Percentiles rank a stretch among this genome's conserved stretches.
Conservation (phyloP, 768 basidiomycete species). For the Rossbeevera mucosa region DNA sequence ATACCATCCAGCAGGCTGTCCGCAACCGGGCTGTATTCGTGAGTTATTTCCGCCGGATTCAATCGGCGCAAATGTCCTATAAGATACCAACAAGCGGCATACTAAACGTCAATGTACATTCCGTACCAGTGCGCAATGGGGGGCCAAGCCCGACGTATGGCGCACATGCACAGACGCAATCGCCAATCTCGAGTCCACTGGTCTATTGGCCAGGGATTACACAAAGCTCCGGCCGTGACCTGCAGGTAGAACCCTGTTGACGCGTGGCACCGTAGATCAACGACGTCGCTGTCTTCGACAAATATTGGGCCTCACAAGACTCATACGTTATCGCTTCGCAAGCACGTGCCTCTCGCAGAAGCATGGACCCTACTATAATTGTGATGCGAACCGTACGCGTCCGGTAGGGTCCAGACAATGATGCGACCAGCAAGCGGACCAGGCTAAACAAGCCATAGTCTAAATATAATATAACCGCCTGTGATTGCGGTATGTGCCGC, state of each 20-base stretch:
- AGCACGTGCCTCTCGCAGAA: slow-evolving; percentile 4
- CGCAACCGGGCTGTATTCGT: slow-evolving; percentile 4
- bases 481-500: no score
- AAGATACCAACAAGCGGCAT: slow-evolving; percentile 3
- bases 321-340: slow-evolving; percentile 18
- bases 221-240: background rate
- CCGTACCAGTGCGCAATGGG: background rate
- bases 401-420: background rate
- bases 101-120: slow-evolving; percentile 9
- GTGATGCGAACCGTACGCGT: background rate
- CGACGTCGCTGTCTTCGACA: background rate
- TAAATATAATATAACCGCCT: background rate
- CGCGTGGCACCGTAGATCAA: slow-evolving; percentile 15
- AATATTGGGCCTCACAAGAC: background rate
- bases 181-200: background rate
- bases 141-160: background rate
- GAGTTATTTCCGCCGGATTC: slow-evolving; percentile 25
- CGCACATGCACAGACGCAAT: background rate
- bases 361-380: background rate
- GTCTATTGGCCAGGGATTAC: slow-evolving; percentile 1
- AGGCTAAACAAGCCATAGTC: background rate
- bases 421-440: background rate
- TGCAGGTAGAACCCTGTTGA: background rate
- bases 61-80: slow-evolving; percentile 19
- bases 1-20: background rate